phyloP scores from a whole-genome alignment of 2,329 filamentous ascomycete genomes.

The Fusarium chuoi region DNA sequence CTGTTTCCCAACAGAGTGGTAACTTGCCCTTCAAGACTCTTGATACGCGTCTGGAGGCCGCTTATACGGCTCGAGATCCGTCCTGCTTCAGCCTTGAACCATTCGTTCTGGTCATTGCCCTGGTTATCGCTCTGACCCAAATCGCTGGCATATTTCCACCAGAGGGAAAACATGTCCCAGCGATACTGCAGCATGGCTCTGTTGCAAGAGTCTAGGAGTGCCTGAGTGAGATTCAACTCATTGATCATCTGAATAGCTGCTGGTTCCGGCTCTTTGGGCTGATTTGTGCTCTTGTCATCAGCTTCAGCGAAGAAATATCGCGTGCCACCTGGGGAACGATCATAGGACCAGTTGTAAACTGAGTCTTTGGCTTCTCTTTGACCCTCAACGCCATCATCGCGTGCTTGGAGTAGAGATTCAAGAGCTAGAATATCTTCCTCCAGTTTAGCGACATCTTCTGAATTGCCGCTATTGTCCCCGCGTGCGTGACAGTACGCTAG shows the following conservation, averaged over 20 bases:
- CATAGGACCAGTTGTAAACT: constrained; percentile 47
- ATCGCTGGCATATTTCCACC: constrained; percentile 51
- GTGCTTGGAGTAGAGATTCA: constrained; percentile 42
- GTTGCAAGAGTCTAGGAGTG: constrained; percentile 33
- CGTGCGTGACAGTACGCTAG: constrained; percentile 48
- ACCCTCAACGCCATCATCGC: constrained; percentile 48
- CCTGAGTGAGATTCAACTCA: constrained; percentile 39
- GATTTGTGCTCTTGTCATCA: constrained; percentile 9
- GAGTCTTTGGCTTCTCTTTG: constrained; percentile 46
- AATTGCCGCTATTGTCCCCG: constrained; percentile 22
- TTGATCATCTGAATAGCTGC: neutral
- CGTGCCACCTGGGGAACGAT: constrained; percentile 40
- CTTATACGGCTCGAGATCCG: neutral
- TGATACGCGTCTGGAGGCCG: neutral
- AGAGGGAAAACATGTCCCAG: constrained; percentile 55
- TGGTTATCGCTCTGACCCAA: neutral
- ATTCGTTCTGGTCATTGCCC: neutral
- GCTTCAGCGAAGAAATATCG: constrained; percentile 40
- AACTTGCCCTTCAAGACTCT: neutral
- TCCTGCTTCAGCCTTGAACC: neutral
- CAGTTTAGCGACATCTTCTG: constrained; percentile 26
- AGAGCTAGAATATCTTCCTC: constrained; percentile 45
- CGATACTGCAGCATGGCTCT: constrained; percentile 37
- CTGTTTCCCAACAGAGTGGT: fast-evolving
- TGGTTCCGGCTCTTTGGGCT: constrained; percentile 1